A percentile compares a stretch with the other conserved stretches of the same genome.
phyloP scores from a whole-genome alignment of 164 flowering plant species.

The Annona squamosa region DNA sequence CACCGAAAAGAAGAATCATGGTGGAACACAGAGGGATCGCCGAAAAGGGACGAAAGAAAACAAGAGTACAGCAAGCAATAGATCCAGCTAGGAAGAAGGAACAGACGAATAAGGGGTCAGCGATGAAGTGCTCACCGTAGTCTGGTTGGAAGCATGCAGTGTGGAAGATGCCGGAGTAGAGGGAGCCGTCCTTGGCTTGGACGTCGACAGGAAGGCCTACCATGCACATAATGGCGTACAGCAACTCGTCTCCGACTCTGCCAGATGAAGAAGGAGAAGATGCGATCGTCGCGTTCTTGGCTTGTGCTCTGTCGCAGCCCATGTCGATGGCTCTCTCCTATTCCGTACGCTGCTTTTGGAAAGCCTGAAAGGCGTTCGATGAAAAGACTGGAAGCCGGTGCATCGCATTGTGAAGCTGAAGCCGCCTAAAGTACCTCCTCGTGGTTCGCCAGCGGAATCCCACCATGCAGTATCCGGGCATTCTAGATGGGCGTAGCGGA shows the following conservation, averaged over 20 bases:
- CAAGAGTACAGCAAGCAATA: background rate
- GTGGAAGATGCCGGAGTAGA: constrained; percentile 67
- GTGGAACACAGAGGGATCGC: background rate
- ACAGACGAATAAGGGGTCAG: background rate
- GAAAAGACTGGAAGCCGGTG: too few relatives aligned
- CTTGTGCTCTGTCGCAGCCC: background rate
- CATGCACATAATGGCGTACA: constrained; percentile 65
- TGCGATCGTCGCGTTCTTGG: background rate
- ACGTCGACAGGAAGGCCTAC: constrained; percentile 74
- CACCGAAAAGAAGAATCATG: background rate
- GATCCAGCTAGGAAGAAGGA: background rate
- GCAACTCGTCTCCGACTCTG: constrained; percentile 42
- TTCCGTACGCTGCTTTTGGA: background rate
- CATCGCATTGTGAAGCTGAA: too few relatives aligned
- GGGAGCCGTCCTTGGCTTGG: constrained; percentile 66
- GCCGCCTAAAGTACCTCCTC: too few relatives aligned
- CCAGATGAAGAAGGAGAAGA: constrained; percentile 11
- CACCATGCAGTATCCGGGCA: background rate
- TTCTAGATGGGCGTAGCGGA: background rate
- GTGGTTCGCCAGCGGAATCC: background rate
- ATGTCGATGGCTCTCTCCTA: background rate
- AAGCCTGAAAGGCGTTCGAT: background rate
- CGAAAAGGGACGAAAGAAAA: background rate
- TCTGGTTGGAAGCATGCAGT: constrained; percentile 52
- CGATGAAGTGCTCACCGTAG: constrained; percentile 36